Base-by-base conservation (phyloP, 805 yeast species). In the Blastobotrys parvus region DNA sequence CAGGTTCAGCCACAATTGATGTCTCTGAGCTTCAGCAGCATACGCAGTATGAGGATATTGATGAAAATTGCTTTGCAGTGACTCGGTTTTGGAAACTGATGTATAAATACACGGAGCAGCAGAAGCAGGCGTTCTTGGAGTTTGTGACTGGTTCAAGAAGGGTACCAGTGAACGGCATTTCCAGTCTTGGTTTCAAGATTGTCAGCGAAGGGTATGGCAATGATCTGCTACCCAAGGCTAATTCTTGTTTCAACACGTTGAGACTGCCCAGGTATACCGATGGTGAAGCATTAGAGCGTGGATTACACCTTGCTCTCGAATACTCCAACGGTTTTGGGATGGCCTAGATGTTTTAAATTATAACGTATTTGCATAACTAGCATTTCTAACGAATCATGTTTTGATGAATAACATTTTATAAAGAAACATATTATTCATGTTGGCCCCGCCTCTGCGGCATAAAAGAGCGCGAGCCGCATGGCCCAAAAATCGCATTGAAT, bases 121-220 rank as follows among this genome's bases (percentile, higher is more conserved):
- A 70, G 39, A 53, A 64, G 40, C 62, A 61, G 43, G 62, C 63
- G 38, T 54, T 73, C 42, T 55, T 74, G 19, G 70, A 71, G 51
- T 73, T 72, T 55, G 74, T 72, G 23, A 73, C 77, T 0, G 71
- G 75, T 2, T 74, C 70, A 1, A 59, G 68, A 15, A 56, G 75
- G 35, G 72, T 75, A 1, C 78, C 78, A 1, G 60, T 68, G 25
- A 62, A 73, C 15, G 77, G 76, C 1, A 63, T 69, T 40, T 60
- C 63, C 11, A 47, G 50, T 27, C 69, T 75, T 2, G 58, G 62
- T 39, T 70, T 74, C 45, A 73, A 72, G 2, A 70, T 74, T 35
- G 54, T 66, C 33, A 57, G 67, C 39, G 59, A 64, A 31, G 75
- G 75, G 1, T 48, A 60, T 13, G 65, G 65, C 21, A 45, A 46